phyloP scores from a whole-genome alignment of 148 eudicot genomes.

The Chenopodium suecicum region DNA sequence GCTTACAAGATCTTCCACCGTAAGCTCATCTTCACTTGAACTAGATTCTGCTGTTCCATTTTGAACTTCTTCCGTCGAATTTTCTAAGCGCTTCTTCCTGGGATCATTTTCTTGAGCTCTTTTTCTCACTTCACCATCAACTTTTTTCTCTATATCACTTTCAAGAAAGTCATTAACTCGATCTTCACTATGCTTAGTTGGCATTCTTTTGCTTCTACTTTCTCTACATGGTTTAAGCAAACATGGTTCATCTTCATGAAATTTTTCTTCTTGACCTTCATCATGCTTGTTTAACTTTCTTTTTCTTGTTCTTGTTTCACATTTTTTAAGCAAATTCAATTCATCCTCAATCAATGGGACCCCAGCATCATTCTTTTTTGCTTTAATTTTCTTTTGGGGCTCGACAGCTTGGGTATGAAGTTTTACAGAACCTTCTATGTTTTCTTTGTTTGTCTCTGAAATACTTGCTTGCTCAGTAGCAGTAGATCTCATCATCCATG shows the following conservation, averaged over 20 bases:
- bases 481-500: slow-evolving; percentile 60
- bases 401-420: slow-evolving; percentile 19
- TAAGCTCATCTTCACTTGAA: slow-evolving; percentile 57
- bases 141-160: slow-evolving; percentile 31
- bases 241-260: slow-evolving; percentile 8
- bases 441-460: slow-evolving; percentile 26
- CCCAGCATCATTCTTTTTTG: slow-evolving; percentile 13
- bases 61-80: slow-evolving; percentile 15
- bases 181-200: slow-evolving; percentile 23
- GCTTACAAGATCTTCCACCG: slow-evolving; percentile 68
- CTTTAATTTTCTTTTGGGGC: slow-evolving; percentile 17
- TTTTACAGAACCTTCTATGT: slow-evolving; percentile 24
- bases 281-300: slow-evolving; percentile 26
- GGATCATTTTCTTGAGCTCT: slow-evolving; percentile 10
- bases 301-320: slow-evolving; percentile 34
- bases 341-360: slow-evolving; percentile 23
- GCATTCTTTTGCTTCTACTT: slow-evolving; percentile 30
- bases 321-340: slow-evolving; percentile 24
- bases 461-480: slow-evolving; percentile 32
- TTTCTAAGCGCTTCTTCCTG: slow-evolving; percentile 23
- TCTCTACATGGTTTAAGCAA: slow-evolving; percentile 31
- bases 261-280: slow-evolving; percentile 14
- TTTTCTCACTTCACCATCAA: slow-evolving; percentile 28
- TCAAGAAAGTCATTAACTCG: slow-evolving; percentile 14
- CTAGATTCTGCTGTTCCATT: slow-evolving; percentile 30